Percentiles rank a stretch among this genome's conserved stretches.
phyloP scores from a whole-genome alignment of 2,329 filamentous ascomycete species.

The Aspergillus calidoustus region DNA sequence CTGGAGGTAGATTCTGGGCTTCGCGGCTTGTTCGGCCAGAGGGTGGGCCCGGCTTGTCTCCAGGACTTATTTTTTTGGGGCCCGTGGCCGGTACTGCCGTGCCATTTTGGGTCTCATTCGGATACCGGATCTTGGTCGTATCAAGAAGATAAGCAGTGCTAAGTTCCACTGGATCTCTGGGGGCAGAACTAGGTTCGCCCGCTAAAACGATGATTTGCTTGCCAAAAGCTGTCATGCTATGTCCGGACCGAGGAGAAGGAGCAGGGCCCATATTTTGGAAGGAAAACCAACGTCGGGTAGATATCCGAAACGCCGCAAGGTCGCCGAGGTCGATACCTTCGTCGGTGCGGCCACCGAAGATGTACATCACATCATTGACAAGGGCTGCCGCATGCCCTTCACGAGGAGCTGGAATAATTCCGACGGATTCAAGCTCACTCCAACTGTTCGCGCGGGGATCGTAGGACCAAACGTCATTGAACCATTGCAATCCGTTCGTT shows the following conservation, averaged over 20 bases:
- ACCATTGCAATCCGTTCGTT: constrained; percentile 95
- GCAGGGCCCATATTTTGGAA: constrained; percentile 99
- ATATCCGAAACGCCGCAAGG: constrained; percentile 81
- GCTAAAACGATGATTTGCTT: constrained; percentile 92
- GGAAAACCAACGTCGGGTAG: constrained; percentile 93
- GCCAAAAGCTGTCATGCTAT: constrained; percentile 95
- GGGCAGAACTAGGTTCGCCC: constrained; percentile 89
- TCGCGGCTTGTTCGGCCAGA: constrained; percentile 50
- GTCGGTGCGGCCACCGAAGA: constrained; percentile 94
- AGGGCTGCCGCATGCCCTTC: constrained; percentile 94
- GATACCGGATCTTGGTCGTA: constrained; percentile 95
- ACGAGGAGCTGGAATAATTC: constrained; percentile 90
- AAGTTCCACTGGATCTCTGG: constrained; percentile 79
- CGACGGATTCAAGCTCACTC: constrained; percentile 91
- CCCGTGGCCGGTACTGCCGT: constrained; percentile 44
- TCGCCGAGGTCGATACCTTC: constrained; percentile 92
- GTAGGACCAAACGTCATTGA: constrained; percentile 98
- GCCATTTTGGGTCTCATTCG: constrained; percentile 67
- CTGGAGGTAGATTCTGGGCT: constrained; percentile 43
- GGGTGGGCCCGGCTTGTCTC: constrained; percentile 48
- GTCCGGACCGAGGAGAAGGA: constrained; percentile 88
- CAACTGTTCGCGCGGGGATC: constrained; percentile 82
- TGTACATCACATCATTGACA: constrained; percentile 98
- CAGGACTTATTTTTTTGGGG: constrained; percentile 47
- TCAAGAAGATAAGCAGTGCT: constrained; percentile 90